phyloP scores from a whole-genome alignment of 768 basidiomycete genomes.

The Pulveroboletus sp. region DNA sequence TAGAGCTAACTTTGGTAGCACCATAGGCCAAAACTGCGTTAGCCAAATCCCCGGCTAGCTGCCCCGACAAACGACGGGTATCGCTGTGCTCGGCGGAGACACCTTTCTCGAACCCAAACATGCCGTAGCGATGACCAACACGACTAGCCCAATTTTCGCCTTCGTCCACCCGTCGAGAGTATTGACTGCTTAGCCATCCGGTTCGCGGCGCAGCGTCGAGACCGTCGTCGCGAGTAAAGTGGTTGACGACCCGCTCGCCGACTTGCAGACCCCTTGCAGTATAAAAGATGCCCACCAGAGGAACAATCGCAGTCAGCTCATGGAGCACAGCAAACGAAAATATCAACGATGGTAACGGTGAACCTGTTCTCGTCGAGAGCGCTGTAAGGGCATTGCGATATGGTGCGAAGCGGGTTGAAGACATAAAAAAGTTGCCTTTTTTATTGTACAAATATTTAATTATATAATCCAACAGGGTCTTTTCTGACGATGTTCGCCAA shows the following conservation, averaged over 20 bases:
- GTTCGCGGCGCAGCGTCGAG: slow-evolving; percentile 12
- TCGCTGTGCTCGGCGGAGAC: slow-evolving; percentile 3
- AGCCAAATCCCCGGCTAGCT: slow-evolving; percentile 69
- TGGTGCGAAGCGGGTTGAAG: slow-evolving; percentile 34
- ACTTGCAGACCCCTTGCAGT: slow-evolving; percentile 59
- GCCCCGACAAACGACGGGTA: slow-evolving; percentile 24
- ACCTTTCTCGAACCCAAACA: slow-evolving; percentile 72
- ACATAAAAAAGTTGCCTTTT: slow-evolving; percentile 14
- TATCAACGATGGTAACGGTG: slow-evolving; percentile 68
- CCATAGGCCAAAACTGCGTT: slow-evolving; percentile 83
- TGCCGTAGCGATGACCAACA: slow-evolving; percentile 72
- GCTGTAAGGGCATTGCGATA: slow-evolving; percentile 53
- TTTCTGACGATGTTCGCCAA: slow-evolving; percentile 15
- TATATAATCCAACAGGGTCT: slow-evolving; percentile 17
- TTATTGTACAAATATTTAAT: not conserved
- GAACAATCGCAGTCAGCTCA: slow-evolving; percentile 76
- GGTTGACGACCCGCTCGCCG: slow-evolving; percentile 59
- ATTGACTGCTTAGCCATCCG: slow-evolving; percentile 41
- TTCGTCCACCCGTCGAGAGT: slow-evolving; percentile 66
- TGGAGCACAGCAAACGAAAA: slow-evolving; percentile 83
- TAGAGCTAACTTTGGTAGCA: slow-evolving; percentile 58
- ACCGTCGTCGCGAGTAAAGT: slow-evolving; percentile 24
- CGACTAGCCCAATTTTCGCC: slow-evolving; percentile 67
- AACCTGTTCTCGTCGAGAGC: slow-evolving; percentile 64
- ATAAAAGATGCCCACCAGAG: slow-evolving; percentile 72